phyloP scores from a whole-genome alignment of 192 early-diverging fungal species.

The Podila verticillata region DNA sequence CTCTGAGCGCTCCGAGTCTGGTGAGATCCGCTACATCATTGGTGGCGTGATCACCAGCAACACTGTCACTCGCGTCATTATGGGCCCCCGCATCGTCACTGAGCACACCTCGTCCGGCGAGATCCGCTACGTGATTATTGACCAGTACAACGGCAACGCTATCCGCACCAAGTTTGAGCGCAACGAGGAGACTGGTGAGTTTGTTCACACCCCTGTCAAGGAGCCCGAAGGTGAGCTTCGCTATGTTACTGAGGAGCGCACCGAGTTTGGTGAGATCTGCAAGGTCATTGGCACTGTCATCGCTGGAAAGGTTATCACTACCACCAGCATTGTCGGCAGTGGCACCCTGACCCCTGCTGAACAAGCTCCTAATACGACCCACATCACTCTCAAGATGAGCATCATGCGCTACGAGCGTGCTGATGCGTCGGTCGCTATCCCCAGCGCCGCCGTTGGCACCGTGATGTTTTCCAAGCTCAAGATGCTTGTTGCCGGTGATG shows the following conservation, averaged over 20 bases:
- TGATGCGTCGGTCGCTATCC: slow-evolving; percentile 36
- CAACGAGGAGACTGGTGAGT: slow-evolving; percentile 45
- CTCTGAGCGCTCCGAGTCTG: too few species aligned
- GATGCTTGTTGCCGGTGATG: slow-evolving; percentile 37
- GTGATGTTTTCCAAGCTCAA: slow-evolving; percentile 51
- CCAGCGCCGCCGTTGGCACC: slow-evolving; percentile 33
- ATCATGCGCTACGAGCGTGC: slow-evolving; percentile 53
- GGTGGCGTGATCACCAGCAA: too few species aligned
- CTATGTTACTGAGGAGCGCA: slow-evolving; percentile 42
- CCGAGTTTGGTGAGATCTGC: slow-evolving; percentile 46
- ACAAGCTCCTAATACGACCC: slow-evolving; percentile 49
- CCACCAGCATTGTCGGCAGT: slow-evolving; percentile 30
- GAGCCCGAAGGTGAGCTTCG: slow-evolving; percentile 52
- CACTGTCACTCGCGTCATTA: too few species aligned
- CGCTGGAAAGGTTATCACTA: slow-evolving; percentile 45
- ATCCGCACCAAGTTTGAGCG: slow-evolving; percentile 53
- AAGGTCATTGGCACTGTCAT: slow-evolving; percentile 48
- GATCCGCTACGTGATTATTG: slow-evolving; percentile 47
- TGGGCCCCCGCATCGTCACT: slow-evolving; percentile 40
- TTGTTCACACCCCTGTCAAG: slow-evolving; percentile 48
- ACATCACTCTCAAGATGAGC: slow-evolving; percentile 47
- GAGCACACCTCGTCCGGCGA: slow-evolving; percentile 45
- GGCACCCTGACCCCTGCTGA: slow-evolving; percentile 39
- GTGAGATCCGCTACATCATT: too few species aligned
- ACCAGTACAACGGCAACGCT: slow-evolving; percentile 40